phyloP scores from a whole-genome alignment of 441 rosid species.

The Populus hybrid region DNA sequence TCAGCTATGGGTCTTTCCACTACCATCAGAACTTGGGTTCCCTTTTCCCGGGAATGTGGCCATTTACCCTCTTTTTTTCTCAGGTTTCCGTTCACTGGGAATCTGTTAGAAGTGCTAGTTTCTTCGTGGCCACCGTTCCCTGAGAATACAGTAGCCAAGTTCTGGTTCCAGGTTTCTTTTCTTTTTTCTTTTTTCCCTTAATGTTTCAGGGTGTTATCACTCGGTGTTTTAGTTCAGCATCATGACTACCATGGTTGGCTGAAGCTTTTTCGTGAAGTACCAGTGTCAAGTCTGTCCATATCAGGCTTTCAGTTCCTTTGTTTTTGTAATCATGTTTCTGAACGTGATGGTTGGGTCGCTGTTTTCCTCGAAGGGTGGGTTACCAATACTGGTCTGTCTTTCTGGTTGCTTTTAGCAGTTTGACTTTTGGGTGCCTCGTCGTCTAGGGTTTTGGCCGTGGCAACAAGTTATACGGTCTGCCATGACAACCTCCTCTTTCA shows the following conservation, averaged over 20 bases:
- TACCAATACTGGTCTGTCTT: background rate
- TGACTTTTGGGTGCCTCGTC: slow-evolving; percentile 26
- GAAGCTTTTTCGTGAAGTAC: slow-evolving; percentile 18
- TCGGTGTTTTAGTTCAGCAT: slow-evolving; percentile 33
- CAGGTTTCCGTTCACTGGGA: slow-evolving; percentile 32
- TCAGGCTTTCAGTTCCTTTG: slow-evolving; percentile 7
- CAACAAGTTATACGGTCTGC: slow-evolving; percentile 42
- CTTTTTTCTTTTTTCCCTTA: background rate
- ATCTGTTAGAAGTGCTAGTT: slow-evolving; percentile 39
- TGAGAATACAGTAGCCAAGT: slow-evolving; percentile 44
- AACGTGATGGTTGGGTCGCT: slow-evolving; percentile 32
- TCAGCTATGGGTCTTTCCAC: slow-evolving; percentile 37
- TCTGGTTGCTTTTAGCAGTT: slow-evolving; percentile 32
- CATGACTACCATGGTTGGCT: background rate
- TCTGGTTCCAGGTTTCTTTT: slow-evolving; percentile 30
- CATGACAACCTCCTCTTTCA: slow-evolving; percentile 30
- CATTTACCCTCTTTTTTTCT: slow-evolving; percentile 34
- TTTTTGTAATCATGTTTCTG: slow-evolving; percentile 25
- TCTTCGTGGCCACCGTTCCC: slow-evolving; percentile 40
- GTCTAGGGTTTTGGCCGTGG: slow-evolving; percentile 48
- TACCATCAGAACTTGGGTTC: slow-evolving; percentile 28
- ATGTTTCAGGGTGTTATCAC: slow-evolving; percentile 35
- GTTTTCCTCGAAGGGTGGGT: slow-evolving; percentile 35
- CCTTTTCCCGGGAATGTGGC: slow-evolving; percentile 41
- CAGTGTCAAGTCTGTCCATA: slow-evolving; percentile 14